Percentiles rank a stretch among this genome's conserved stretches.
Evolutionary conservation across 192 early-diverging fungal genomes (phyloP).

Genomic region (Pilaira anomala): DNA sequence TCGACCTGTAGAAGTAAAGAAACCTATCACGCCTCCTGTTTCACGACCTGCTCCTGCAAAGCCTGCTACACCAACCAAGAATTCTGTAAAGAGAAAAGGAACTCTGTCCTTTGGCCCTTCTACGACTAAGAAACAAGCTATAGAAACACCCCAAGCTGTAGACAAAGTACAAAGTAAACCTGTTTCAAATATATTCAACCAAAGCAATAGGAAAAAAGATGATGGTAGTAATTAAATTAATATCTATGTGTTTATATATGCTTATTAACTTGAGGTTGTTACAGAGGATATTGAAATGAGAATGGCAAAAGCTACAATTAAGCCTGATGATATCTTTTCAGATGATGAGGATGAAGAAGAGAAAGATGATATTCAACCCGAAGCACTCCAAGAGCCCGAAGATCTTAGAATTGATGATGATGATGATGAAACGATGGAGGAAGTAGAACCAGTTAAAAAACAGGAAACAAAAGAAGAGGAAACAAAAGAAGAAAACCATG

Average conservation of each 20-base stretch:
- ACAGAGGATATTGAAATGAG: too few species aligned
- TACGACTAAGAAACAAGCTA: not conserved
- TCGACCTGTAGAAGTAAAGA: too few species aligned
- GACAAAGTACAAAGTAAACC: too few species aligned
- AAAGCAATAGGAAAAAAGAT: not conserved
- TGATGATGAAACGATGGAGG: not conserved
- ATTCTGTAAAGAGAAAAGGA: not conserved
- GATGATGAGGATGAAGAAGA: not conserved
- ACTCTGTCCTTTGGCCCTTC: not conserved
- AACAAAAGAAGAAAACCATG: not conserved
- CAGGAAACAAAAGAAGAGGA: not conserved
- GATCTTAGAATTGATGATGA: not conserved
- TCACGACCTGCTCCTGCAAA: not conserved
- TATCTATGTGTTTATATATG: too few species aligned
- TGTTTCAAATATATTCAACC: not conserved
- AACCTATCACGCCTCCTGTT: too few species aligned
- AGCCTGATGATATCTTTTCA: not conserved
- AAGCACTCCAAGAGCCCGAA: not conserved
- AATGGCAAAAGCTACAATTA: not conserved
- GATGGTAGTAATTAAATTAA: not conserved
- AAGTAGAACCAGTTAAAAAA: not conserved
- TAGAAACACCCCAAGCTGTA: not conserved
- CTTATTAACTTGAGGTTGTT: too few species aligned
- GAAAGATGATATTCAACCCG: not conserved
- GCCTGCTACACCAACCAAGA: not conserved